These are phyloP conservation scores for Xylaria flabelliformis DNA, from an alignment of 495 filamentous ascomycete genomes.

Conservation along the genomic window DNA sequence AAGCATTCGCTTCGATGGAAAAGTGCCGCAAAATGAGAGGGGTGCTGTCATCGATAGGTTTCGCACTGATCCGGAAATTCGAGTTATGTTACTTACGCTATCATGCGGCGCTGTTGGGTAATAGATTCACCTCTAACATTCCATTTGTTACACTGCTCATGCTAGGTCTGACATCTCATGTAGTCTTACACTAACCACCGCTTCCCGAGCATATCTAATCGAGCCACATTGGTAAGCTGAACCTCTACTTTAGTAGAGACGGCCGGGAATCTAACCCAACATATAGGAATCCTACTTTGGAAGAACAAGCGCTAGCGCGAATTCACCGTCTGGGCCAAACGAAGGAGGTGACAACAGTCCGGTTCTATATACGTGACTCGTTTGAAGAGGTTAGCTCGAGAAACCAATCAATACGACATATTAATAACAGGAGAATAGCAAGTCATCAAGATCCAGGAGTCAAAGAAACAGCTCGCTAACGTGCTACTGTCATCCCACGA, in stretches of 20 bases:
- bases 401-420: not conserved
- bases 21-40: constrained; percentile 6
- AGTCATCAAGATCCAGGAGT: not conserved
- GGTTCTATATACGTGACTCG: not conserved
- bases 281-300: not conserved
- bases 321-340: constrained; percentile 3
- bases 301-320: constrained; percentile 9
- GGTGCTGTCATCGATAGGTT: not conserved
- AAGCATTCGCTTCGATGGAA: constrained; percentile 4
- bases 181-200: not conserved
- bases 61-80: not conserved
- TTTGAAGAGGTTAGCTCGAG: not conserved
- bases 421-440: not conserved
- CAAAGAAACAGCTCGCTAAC: not conserved
- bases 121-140: too few species aligned
- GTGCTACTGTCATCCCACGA: not conserved
- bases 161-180: not conserved
- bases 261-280: too few species aligned
- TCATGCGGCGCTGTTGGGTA: constrained; percentile 12
- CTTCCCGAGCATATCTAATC: constrained; percentile 9
- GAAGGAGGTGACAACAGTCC: not conserved
- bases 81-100: not conserved
- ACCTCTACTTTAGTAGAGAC: too few species aligned
- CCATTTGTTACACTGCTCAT: too few species aligned
- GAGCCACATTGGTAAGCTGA: constrained; percentile 11